phyloP scores from a whole-genome alignment of 169 alveolate genomes.

The Neospora caninum region DNA sequence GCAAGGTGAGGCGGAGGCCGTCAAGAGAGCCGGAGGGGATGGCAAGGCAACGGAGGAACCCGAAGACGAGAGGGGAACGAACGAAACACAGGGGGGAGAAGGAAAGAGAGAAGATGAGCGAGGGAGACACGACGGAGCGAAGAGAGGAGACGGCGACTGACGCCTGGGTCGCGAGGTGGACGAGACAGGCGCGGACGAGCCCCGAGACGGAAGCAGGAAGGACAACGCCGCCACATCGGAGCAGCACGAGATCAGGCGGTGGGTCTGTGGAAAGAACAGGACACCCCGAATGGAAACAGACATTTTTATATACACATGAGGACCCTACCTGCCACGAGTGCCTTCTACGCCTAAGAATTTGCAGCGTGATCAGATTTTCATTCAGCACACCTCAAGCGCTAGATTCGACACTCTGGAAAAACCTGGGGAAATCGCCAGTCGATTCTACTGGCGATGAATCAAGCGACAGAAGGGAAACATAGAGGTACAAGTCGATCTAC shows the following conservation, averaged over 20 bases:
- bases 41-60: not conserved
- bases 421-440: not conserved
- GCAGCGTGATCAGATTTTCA: no score
- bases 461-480: no score
- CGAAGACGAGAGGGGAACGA: not conserved
- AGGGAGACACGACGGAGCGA: not conserved
- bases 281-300: not conserved
- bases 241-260: constrained; percentile 30
- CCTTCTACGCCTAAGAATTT: no score
- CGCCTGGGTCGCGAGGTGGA: not conserved
- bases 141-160: not conserved
- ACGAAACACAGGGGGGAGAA: no score
- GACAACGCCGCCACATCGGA: not conserved
- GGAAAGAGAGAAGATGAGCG: not conserved
- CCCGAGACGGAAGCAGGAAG: not conserved
- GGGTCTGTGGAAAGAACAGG: not conserved
- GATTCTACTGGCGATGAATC: no score
- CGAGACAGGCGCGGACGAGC: not conserved
- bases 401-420: not conserved
- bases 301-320: no score
- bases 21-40: not conserved
- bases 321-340: no score
- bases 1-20: not conserved
- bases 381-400: not conserved
- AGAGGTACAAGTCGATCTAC: no score